Conservation (phyloP, 2,329 filamentous ascomycete genomes). For the Exophiala calicioides region DNA sequence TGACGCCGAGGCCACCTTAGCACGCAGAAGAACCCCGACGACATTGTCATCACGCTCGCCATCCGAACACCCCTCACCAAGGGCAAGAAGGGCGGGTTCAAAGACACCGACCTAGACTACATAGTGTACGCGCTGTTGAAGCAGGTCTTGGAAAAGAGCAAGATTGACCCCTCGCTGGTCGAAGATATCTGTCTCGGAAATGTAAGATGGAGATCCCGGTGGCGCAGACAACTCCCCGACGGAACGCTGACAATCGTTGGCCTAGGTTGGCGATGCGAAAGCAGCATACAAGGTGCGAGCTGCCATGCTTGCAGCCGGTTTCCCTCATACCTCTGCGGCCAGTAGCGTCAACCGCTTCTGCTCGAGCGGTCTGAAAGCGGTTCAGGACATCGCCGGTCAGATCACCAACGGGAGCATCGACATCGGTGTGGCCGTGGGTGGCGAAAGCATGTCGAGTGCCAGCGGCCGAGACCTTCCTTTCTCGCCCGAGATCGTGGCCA, state of each 20-base stretch:
- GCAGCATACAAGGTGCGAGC: slow-evolving; percentile 90
- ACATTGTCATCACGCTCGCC: slow-evolving; percentile 93
- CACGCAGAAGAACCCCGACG: slow-evolving; percentile 89
- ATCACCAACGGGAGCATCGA: slow-evolving; percentile 81
- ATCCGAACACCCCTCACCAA: slow-evolving; percentile 87
- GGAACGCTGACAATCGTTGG: slow-evolving; percentile 2
- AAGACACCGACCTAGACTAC: slow-evolving; percentile 88
- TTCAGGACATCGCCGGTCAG: slow-evolving; percentile 89
- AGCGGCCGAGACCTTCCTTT: slow-evolving; percentile 72
- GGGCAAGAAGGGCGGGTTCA: slow-evolving; percentile 88
- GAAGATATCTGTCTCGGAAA: slow-evolving; percentile 94
- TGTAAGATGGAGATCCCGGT: slow-evolving; percentile 56
- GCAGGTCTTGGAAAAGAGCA: slow-evolving; percentile 69
- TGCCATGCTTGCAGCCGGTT: slow-evolving; percentile 84
- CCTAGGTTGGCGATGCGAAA: slow-evolving; percentile 75
- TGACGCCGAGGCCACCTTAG: slow-evolving; percentile 47
- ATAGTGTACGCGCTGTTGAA: slow-evolving; percentile 81
- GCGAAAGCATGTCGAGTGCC: slow-evolving; percentile 76
- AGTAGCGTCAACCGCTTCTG: slow-evolving; percentile 93
- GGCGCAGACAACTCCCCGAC: neutral
- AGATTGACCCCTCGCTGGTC: slow-evolving; percentile 75
- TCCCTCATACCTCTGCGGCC: slow-evolving; percentile 83
- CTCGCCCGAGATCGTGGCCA: slow-evolving; percentile 71
- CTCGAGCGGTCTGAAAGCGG: slow-evolving; percentile 91
- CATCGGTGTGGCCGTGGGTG: slow-evolving; percentile 81